A percentile compares a stretch with the other conserved stretches of the same genome.
These are phyloP conservation scores for Backusella liffmaniae DNA, from an alignment of 192 early-diverging fungal species.

Conservation along the genomic window DNA sequence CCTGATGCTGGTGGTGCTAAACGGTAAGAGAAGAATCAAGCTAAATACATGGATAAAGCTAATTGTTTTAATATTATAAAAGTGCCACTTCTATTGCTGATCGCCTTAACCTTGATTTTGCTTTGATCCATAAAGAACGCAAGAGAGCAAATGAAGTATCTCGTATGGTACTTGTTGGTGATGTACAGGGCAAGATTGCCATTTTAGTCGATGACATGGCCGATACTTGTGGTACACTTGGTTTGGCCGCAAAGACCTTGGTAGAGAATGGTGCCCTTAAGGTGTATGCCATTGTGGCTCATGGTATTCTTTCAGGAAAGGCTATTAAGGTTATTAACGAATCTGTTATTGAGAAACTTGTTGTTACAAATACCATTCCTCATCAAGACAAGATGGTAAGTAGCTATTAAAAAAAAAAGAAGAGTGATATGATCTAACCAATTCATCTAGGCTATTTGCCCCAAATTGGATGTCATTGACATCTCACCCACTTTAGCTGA, in stretches of 20 bases:
- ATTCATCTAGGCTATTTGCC: constrained; percentile 44
- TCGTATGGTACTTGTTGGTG: constrained; percentile 93
- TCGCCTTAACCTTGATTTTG: constrained; percentile 90
- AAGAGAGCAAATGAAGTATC: constrained; percentile 87
- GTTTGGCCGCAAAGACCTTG: constrained; percentile 84
- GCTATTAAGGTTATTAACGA: constrained; percentile 88
- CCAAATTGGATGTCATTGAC: constrained; percentile 81
- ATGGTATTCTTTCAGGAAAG: constrained; percentile 91
- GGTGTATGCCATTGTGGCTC: constrained; percentile 96
- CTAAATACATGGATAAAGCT: background rate
- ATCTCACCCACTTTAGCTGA: constrained; percentile 78
- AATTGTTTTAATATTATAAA: constrained; percentile 10
- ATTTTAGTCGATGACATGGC: constrained; percentile 98
- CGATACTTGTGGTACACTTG: constrained; percentile 93
- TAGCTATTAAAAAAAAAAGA: background rate
- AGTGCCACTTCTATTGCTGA: constrained; percentile 96
- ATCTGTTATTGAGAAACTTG: constrained; percentile 68
- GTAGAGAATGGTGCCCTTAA: constrained; percentile 87
- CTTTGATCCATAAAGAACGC: constrained; percentile 97
- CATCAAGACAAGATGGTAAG: constrained; percentile 74
- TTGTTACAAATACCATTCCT: constrained; percentile 83
- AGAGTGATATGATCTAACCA: background rate
- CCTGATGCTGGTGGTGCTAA: constrained; percentile 97
- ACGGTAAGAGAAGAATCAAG: constrained; percentile 49
- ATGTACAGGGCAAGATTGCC: constrained; percentile 86